Evolutionary conservation across 345 rosid genomes (phyloP), one percentile per base, ranked within the genome.

Genomic region (Dipteronia dyeriana): DNA sequence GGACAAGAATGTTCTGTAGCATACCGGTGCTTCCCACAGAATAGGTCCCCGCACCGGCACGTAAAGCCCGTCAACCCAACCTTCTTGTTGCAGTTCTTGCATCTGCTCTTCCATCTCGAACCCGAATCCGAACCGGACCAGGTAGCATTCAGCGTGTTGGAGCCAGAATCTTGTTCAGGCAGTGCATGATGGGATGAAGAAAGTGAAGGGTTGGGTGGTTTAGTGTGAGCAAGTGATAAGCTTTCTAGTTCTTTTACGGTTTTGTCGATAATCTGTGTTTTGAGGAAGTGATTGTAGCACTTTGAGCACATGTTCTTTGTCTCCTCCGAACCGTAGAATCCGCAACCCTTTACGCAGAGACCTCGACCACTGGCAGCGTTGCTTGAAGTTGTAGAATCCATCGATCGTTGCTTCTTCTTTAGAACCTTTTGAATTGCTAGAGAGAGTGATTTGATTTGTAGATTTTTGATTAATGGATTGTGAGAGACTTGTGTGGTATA

Each of bases 1-100:
- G 68, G 22, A 59, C 91, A 86, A 14, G 80, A 56, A 59, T 88
- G 89, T 10, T 84, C 82, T 14, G 80, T 53, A 0, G 88, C 72
- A 65, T 83, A 78, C 0, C 88, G 79, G 39, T 86, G 89, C 4
- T 26, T 25, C 9, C 79, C 83, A 0, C 89, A 86, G 19, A 78
- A 79, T 51, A 70, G 26, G 0, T 79, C 38, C 14, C 86, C 91
- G 12, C 91, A 83, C 0, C 77, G 71, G 67, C 79, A 83, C 0
- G 22, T 51, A 17, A 83, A 80, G 4, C 83, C 83, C 2, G 45
- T 14, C 25, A 75, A 29, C 0, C 86, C 83, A 38, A 79, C 68
- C 31, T 64, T 83, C 74, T 74, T 79, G 34, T 47, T 47, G 78
- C 82, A 79, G 12, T 41, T 20, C 3, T 66, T 49, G 77, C 83